Evolutionary conservation across 169 alveolate species (phyloP).

Genomic region (Plasmodium chabaudi): DNA sequence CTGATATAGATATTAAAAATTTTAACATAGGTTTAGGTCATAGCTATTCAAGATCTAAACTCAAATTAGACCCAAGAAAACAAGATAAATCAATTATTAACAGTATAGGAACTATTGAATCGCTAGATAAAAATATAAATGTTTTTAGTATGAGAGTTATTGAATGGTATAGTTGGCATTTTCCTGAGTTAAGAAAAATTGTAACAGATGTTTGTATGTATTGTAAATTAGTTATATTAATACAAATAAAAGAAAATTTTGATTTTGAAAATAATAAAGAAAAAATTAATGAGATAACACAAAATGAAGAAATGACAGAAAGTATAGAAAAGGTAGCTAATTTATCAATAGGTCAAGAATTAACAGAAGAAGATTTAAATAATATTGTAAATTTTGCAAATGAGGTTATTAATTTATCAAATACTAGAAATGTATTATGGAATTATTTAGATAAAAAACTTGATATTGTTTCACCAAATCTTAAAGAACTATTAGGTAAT

Average conservation of each 20-base stretch:
- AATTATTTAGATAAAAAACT: constrained; percentile 93
- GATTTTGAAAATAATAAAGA: constrained; percentile 79
- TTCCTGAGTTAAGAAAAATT: constrained; percentile 98
- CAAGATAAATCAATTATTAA: constrained; percentile 98
- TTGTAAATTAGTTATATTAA: constrained; percentile 91
- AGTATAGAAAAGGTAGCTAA: constrained; percentile 91
- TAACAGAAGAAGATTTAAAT: constrained; percentile 92
- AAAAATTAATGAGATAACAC: constrained; percentile 88
- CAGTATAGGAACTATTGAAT: constrained; percentile 96
- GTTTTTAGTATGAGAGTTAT: constrained; percentile 96
- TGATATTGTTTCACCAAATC: constrained; percentile 98
- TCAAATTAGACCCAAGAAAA: constrained; percentile 96
- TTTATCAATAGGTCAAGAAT: constrained; percentile 97
- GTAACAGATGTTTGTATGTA: constrained; percentile 95
- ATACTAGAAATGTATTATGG: constrained; percentile 91
- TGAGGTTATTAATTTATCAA: constrained; percentile 91
- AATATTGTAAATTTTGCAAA: constrained; percentile 93
- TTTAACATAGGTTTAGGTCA: constrained; percentile 97
- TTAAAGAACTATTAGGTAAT: constrained; percentile 96
- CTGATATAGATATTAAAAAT: constrained; percentile 86
- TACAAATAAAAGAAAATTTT: constrained; percentile 87
- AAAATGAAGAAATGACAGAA: constrained; percentile 93
- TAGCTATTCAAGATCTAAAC: constrained; percentile 93
- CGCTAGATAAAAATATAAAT: constrained; percentile 96
- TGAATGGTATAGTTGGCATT: constrained; percentile 99